These are phyloP conservation scores for Scedosporium boydii DNA, from an alignment of 2,329 filamentous ascomycete genomes.

Conservation along the genomic window DNA sequence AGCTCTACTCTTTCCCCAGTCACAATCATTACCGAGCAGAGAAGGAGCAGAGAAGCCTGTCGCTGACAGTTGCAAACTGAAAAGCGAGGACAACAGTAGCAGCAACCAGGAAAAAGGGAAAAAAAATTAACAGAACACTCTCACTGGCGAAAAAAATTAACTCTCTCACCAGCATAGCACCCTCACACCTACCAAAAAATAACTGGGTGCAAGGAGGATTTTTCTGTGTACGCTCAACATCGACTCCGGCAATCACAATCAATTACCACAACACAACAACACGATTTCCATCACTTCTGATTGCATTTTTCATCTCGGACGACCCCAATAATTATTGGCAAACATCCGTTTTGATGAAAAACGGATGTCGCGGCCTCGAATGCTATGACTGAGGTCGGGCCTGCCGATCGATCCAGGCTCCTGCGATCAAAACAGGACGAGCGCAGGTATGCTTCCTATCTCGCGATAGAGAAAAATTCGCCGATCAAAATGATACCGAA, in stretches of 20 bases:
- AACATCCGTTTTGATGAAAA: slow-evolving; percentile 52
- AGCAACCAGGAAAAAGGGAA: neutral
- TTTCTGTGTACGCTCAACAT: neutral
- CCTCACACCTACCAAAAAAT: neutral
- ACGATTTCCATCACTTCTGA: slow-evolving; percentile 8
- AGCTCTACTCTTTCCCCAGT: neutral
- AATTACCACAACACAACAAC: slow-evolving; percentile 7
- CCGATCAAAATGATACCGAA: slow-evolving; percentile 36
- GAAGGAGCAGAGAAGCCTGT: neutral
- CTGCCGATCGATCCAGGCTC: slow-evolving; percentile 55
- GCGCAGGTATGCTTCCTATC: slow-evolving; percentile 43
- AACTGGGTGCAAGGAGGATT: neutral
- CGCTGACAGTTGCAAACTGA: neutral
- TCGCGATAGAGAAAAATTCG: slow-evolving; percentile 38
- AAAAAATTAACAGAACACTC: neutral
- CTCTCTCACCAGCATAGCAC: neutral
- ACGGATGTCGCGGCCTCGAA: slow-evolving; percentile 60
- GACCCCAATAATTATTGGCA: slow-evolving; percentile 7
- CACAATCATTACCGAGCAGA: neutral
- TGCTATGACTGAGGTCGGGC: slow-evolving; percentile 64
- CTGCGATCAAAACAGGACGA: slow-evolving; percentile 56
- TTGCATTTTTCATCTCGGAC: slow-evolving; percentile 7
- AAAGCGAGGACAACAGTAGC: neutral
- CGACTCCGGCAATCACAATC: slow-evolving; percentile 4
- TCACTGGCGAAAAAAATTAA: slow-evolving; percentile 3